These are phyloP conservation scores for Hanseniaspora guilliermondii DNA, from an alignment of 805 yeast species.

Conservation along the genomic window DNA sequence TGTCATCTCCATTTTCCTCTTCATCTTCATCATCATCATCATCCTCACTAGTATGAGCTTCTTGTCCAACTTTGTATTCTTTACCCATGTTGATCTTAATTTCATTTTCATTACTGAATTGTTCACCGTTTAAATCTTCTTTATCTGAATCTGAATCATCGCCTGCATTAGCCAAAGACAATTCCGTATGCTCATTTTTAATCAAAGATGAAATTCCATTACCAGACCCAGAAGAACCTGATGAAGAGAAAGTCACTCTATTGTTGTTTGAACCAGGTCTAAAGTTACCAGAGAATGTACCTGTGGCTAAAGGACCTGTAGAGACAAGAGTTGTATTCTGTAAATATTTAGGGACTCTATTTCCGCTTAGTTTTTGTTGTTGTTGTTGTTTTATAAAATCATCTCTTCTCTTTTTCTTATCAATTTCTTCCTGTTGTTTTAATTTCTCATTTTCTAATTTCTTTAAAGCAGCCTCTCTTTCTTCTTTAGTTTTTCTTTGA, in stretches of 20 bases:
- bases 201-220: conserved; percentile 19
- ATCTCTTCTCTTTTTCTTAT: conserved; percentile 17
- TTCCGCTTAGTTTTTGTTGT: conserved; percentile 17
- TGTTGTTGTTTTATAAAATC: conserved; percentile 16
- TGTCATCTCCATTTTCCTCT: conserved; percentile 21
- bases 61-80: conserved; percentile 33
- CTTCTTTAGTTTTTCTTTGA: conserved; percentile 71
- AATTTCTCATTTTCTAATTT: conserved; percentile 41
- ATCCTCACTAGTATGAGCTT: conserved; percentile 1
- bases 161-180: conserved; percentile 19
- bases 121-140: conserved; percentile 15
- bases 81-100: conserved; percentile 53
- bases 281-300: conserved; percentile 28
- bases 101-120: conserved; percentile 5
- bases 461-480: conserved; percentile 50
- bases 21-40: conserved; percentile 16
- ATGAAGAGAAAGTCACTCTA: conserved; percentile 2
- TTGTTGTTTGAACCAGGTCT: conserved; percentile 1
- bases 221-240: conserved; percentile 18
- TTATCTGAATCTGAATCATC: conserved; percentile 28
- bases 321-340: conserved; percentile 49
- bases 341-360: conserved; percentile 24
- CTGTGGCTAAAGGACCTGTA: conserved; percentile 63
- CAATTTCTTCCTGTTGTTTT: conserved; percentile 21
- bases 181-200: conserved; percentile 7